These are phyloP conservation scores for Penicillium robsamsonii DNA, from an alignment of 495 filamentous ascomycete genomes.

Conservation along the genomic window DNA sequence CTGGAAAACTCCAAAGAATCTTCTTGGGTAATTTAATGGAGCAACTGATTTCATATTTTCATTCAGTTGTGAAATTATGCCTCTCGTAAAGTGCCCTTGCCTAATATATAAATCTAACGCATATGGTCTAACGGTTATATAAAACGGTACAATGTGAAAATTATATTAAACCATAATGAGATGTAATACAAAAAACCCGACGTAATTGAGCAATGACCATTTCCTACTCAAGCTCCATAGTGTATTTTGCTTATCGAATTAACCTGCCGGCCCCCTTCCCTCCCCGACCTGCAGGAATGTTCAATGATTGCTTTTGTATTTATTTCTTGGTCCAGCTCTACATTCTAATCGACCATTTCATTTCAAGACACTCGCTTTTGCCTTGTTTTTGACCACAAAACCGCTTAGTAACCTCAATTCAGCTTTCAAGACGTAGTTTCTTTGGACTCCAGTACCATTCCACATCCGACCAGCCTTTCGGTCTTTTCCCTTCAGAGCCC, in stretches of 20 bases:
- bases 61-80: neutral
- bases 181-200: neutral
- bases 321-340: neutral
- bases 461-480: slow-evolving; percentile 8
- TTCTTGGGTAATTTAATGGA: neutral
- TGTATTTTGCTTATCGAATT: neutral
- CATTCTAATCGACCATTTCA: neutral
- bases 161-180: neutral
- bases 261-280: neutral
- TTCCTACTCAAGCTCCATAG: neutral
- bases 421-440: slow-evolving; percentile 7
- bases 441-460: neutral
- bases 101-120: neutral
- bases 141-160: neutral
- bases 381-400: neutral
- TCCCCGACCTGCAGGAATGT: neutral
- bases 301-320: neutral
- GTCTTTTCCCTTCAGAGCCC: slow-evolving; percentile 24
- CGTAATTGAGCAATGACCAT: neutral
- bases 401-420: slow-evolving; percentile 4
- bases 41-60: neutral
- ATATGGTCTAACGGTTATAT: neutral
- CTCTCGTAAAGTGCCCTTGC: neutral
- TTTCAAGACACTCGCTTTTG: neutral
- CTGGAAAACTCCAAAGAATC: neutral